Evolutionary conservation across 139 green algal genomes (phyloP).

Genomic region (Coelastrella sp.): DNA sequence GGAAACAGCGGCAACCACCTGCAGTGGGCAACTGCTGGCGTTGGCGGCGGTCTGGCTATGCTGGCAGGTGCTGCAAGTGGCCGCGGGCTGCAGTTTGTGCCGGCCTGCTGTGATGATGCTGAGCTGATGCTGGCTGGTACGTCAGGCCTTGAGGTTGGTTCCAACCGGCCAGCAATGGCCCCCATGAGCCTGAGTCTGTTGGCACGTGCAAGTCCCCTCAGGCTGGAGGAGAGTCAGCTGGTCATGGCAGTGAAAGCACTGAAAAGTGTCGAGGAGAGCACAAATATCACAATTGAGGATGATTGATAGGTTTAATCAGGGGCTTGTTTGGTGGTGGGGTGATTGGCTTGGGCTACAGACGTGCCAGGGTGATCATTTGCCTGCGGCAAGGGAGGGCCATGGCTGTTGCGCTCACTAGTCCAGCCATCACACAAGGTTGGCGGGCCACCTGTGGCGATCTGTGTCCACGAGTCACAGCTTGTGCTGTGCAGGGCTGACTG

Average conservation of each 20-base stretch:
- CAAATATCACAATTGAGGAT: slow-evolving; percentile 19
- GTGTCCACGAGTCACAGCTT: too few relatives aligned
- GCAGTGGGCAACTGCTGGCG: slow-evolving; percentile 11
- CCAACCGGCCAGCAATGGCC: not conserved
- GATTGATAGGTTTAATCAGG: not conserved
- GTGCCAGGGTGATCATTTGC: too few relatives aligned
- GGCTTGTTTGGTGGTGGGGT: too few relatives aligned
- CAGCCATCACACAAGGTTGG: too few relatives aligned
- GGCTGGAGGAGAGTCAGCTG: slow-evolving; percentile 37
- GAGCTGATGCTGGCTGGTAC: slow-evolving; percentile 6
- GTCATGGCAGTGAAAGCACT: slow-evolving; percentile 43
- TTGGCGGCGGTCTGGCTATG: not conserved
- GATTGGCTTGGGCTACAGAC: too few relatives aligned
- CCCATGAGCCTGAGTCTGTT: slow-evolving; percentile 40
- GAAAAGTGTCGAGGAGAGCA: slow-evolving; percentile 38
- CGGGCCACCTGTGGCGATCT: too few relatives aligned
- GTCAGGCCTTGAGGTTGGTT: not conserved
- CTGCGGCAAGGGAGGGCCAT: too few relatives aligned
- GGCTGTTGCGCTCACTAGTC: too few relatives aligned
- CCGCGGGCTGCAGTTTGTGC: not conserved
- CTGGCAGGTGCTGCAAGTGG: not conserved
- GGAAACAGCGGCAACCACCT: not conserved
- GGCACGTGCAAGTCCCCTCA: slow-evolving; percentile 23
- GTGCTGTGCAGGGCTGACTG: too few relatives aligned
- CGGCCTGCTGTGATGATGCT: slow-evolving; percentile 1